phyloP scores from a whole-genome alignment of 495 filamentous ascomycete species.

The Neurospora sp. region DNA sequence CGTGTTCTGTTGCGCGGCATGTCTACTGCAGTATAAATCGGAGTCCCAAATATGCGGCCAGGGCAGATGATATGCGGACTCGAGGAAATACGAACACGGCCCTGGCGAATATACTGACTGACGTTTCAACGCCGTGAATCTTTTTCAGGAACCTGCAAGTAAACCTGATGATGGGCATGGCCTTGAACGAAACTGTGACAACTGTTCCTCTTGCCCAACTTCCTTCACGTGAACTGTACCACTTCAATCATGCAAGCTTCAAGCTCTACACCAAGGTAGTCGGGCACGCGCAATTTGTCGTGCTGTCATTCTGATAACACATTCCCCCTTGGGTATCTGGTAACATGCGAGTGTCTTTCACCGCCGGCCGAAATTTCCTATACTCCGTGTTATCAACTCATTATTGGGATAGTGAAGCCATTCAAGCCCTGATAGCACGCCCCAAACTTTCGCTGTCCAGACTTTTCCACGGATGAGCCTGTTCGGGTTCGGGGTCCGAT shows the following conservation, averaged over 20 bases:
- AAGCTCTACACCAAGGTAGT: background rate
- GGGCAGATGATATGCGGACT: background rate
- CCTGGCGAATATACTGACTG: background rate
- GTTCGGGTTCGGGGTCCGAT: background rate
- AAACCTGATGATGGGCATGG: background rate
- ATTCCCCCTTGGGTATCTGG: background rate
- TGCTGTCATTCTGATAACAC: background rate
- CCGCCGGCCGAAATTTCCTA: background rate
- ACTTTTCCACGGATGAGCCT: background rate
- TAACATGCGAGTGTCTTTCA: background rate
- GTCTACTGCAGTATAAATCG: background rate
- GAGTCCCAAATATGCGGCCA: background rate
- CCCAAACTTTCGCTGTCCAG: background rate
- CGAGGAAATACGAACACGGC: background rate
- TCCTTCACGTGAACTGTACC: background rate
- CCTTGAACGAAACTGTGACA: background rate
- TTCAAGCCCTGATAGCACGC: background rate
- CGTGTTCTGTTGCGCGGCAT: background rate
- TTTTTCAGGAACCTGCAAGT: background rate
- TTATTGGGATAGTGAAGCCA: background rate
- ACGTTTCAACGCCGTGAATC: background rate
- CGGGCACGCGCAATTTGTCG: background rate
- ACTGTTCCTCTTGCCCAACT: background rate
- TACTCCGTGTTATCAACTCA: background rate
- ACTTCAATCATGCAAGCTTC: background rate